These are phyloP conservation scores for Theileria annulata DNA, from an alignment of 169 alveolate genomes.

Conservation along the genomic window DNA sequence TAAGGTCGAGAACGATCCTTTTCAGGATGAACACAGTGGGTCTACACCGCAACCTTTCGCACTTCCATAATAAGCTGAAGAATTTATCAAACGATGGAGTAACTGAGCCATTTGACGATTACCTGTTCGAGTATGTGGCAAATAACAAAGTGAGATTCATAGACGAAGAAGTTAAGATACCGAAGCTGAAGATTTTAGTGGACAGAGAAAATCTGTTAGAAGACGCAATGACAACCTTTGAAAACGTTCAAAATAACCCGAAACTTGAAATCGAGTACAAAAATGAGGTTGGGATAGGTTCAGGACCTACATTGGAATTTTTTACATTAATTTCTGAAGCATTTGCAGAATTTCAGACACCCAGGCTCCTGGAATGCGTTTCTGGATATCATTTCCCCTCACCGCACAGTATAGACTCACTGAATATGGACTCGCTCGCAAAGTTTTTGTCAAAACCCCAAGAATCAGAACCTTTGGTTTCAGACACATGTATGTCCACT, in stretches of 20 bases:
- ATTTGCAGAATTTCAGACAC: neutral
- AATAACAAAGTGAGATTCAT: neutral
- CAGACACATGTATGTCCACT: neutral
- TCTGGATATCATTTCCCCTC: conserved; percentile 1
- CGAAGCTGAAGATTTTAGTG: conserved; percentile 24
- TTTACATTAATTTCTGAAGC: conserved; percentile 66
- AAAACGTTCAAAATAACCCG: conserved; percentile 35
- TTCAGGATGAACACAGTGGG: conserved; percentile 29
- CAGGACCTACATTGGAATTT: conserved; percentile 77
- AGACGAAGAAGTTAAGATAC: conserved; percentile 21
- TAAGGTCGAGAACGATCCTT: conserved; percentile 26
- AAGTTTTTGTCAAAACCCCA: neutral
- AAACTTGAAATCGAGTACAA: conserved; percentile 45
- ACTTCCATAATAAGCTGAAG: conserved; percentile 16
- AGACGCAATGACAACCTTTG: conserved; percentile 27
- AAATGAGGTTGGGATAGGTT: conserved; percentile 75
- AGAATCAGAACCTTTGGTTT: neutral
- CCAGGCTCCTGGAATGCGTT: neutral
- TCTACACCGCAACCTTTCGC: conserved; percentile 23
- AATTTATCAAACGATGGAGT: neutral
- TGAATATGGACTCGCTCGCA: neutral
- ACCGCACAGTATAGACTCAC: conserved; percentile 7
- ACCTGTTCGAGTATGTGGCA: conserved; percentile 24
- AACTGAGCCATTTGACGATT: conserved; percentile 36
- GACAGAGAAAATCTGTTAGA: conserved; percentile 9